A percentile compares a stretch with the other conserved stretches of the same genome.
Evolutionary conservation across 2,329 filamentous ascomycete genomes (phyloP).

Genomic region (Esteya vermicola): DNA sequence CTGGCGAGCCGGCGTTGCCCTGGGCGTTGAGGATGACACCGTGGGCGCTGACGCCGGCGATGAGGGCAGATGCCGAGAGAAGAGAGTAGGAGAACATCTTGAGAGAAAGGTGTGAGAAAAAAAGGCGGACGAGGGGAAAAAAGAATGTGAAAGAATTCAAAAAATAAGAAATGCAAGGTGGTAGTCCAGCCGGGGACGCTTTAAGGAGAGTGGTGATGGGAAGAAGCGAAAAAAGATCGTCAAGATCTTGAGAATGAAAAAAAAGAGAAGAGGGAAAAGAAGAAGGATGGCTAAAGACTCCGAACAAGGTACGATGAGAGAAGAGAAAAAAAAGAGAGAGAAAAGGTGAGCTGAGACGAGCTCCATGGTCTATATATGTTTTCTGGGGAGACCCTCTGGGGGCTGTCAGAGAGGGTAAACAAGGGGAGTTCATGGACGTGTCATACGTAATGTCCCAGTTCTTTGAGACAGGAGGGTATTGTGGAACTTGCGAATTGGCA

Average conservation of each 20-base stretch:
- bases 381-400: too few species aligned
- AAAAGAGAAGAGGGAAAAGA: neutral
- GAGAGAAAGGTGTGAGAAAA: neutral
- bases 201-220: neutral
- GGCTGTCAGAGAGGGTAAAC: too few species aligned
- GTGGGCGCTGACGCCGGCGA: constrained; percentile 9
- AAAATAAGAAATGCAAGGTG: neutral
- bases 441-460: neutral
- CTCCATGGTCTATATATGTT: constrained; percentile 1
- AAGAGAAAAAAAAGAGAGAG: neutral
- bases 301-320: neutral
- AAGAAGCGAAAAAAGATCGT: constrained; percentile 5
- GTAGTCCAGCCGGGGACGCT: neutral
- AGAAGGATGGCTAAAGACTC: neutral
- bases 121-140: neutral
- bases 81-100: constrained; percentile 3
- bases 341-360: neutral
- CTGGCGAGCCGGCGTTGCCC: constrained; percentile 7
- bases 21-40: constrained; percentile 9
- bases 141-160: constrained; percentile 2
- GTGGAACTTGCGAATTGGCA: too few species aligned
- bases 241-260: constrained; percentile 3
- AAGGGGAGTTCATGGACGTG: neutral
- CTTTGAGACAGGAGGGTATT: constrained; percentile 3
- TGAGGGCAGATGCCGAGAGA: constrained; percentile 3